Evolutionary conservation across 371 early-diverging fungal genomes (phyloP), one percentile per base, ranked within the genome.

Genomic region (Mucor circinelloides): DNA sequence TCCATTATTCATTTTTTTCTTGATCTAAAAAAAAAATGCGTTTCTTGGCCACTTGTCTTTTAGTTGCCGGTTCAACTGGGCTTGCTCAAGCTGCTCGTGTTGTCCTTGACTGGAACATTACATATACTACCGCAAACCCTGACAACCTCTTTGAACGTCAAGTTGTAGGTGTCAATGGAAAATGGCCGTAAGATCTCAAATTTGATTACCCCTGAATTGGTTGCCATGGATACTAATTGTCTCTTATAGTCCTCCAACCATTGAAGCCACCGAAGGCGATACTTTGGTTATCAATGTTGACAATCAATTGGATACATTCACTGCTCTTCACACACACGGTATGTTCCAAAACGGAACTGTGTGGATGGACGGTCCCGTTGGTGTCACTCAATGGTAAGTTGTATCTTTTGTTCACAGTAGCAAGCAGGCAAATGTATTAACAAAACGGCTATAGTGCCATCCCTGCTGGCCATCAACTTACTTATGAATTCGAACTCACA

Each of bases 101-200:
- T 28, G 87, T 84, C 28, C 77, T 87, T 61, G 79, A 90, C 78
- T 92, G 93, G 92, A 79, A 90, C 54, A 85, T 93, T 46, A 86
- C 84, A n/a, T 93, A 90, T 60, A 81, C 90, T 21, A 82, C 82
- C 34, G 86, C 81, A 59, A 93, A 91, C 68, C 90, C 93, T 23
- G 91, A 92, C 68, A 89, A 88, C 58, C 71, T 85, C 21, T 75
- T 71, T 61, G 80, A 86, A 46, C 83, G 92, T 55, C 81, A 89
- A 12, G 90, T 87, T 9, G 88, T 94, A 30, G 93, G 93, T 50
- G 87, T 93, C 63, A 94, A 94, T 69, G 87, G 87, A 3, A 69
- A 74, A 42, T 91, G 89, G 83, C 95, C 94, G 78, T 87, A 87
- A 68, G 89, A 85, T 77, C 31, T 36, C 13, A 13, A 30, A 64